These are phyloP conservation scores for Karstenula rhodostoma DNA, from an alignment of 2,329 filamentous ascomycete species.

Conservation along the genomic window DNA sequence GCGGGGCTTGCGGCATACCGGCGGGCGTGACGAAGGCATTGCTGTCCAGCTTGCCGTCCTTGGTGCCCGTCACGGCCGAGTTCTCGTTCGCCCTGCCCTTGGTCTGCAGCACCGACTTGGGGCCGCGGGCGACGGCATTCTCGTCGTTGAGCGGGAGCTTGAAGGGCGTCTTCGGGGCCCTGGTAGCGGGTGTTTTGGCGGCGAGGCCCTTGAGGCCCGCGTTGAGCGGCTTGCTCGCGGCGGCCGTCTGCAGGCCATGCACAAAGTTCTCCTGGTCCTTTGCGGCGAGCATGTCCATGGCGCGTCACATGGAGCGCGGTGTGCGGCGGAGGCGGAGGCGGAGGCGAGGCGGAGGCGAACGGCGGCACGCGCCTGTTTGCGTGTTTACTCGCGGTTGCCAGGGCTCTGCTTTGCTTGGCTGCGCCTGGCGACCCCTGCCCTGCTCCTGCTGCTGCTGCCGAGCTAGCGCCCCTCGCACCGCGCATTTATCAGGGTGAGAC, in stretches of 20 bases:
- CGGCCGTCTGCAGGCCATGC: conserved; percentile 74
- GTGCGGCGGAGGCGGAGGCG: conserved; percentile 21
- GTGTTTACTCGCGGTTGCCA: conserved; percentile 45
- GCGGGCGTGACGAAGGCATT: conserved; percentile 80
- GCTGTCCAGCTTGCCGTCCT: conserved; percentile 61
- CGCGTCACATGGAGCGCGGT: conserved; percentile 43
- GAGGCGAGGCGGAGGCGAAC: conserved; percentile 17
- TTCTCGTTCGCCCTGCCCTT: conserved; percentile 67
- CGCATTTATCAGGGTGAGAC: conserved; percentile 36
- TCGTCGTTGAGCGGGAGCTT: conserved; percentile 83
- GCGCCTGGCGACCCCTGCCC: conserved; percentile 17
- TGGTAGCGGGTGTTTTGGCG: conserved; percentile 81
- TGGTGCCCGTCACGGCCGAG: conserved; percentile 61
- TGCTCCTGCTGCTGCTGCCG: conserved; percentile 19
- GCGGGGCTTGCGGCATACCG: conserved; percentile 61
- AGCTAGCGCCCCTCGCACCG: conserved; percentile 23
- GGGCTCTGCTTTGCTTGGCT: conserved; percentile 15
- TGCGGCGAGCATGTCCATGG: conserved; percentile 73
- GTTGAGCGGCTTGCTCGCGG: conserved; percentile 75
- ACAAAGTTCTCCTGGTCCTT: conserved; percentile 89
- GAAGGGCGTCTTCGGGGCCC: conserved; percentile 83
- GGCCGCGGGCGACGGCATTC: conserved; percentile 72
- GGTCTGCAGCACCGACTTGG: conserved; percentile 66
- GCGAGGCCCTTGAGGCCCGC: conserved; percentile 68
- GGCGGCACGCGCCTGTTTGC: not conserved